These are phyloP conservation scores for Scutellaria barbata DNA, from an alignment of 257 asterid genomes.

Conservation along the genomic window DNA sequence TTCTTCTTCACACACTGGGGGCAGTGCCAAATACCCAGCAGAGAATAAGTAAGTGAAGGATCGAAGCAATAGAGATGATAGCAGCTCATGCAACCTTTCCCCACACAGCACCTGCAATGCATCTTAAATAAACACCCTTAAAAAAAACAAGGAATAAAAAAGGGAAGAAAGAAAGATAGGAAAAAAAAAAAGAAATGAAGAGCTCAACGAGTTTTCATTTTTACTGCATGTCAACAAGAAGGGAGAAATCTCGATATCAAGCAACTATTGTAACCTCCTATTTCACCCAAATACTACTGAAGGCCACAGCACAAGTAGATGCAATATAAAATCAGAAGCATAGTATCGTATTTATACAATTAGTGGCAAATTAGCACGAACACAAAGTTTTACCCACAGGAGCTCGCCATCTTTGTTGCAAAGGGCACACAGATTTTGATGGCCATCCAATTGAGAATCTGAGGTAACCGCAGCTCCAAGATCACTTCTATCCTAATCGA, in stretches of 20 bases:
- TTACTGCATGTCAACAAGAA: conserved; percentile 19
- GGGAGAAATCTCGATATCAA: conserved; percentile 2
- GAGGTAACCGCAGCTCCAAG: conserved; percentile 51
- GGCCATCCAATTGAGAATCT: conserved; percentile 40
- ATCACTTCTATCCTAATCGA: conserved; percentile 59
- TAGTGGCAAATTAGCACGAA: conserved; percentile 32
- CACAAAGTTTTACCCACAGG: conserved; percentile 69
- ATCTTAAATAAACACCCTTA: conserved; percentile 29
- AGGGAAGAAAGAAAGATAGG: not conserved
- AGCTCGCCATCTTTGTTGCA: conserved; percentile 68
- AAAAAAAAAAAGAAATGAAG: not conserved
- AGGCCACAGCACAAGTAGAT: conserved; percentile 25
- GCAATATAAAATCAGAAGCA: conserved; percentile 15
- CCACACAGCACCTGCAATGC: conserved; percentile 62
- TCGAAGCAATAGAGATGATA: conserved; percentile 62
- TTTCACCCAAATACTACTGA: conserved; percentile 24
- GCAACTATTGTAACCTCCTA: conserved; percentile 20
- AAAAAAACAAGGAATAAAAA: not conserved
- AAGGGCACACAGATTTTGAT: conserved; percentile 45
- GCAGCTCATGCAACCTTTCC: conserved; percentile 60
- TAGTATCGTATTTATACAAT: conserved; percentile 23
- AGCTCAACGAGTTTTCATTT: conserved; percentile 17
- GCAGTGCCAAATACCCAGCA: conserved; percentile 74
- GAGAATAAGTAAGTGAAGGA: conserved; percentile 49
- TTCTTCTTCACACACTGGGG: conserved; percentile 65